Evolutionary conservation across 345 rosid genomes (phyloP).

Genomic region (Boechera stricta): DNA sequence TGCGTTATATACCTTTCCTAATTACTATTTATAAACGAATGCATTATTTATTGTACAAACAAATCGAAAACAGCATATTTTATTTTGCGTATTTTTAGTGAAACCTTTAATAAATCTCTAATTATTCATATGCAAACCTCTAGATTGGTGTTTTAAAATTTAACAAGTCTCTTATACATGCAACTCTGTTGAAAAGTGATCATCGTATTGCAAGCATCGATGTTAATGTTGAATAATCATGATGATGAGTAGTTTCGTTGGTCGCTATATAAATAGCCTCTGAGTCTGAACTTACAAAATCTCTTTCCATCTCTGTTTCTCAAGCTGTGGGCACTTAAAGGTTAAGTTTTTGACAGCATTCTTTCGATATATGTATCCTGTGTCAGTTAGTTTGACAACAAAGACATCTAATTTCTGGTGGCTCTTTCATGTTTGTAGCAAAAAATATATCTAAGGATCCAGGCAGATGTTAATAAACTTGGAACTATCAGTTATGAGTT

Average conservation of each 20-base stretch:
- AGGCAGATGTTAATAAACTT: slow-evolving; percentile 80
- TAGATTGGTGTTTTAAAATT: no score
- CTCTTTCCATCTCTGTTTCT: slow-evolving; percentile 3
- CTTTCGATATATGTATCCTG: not conserved
- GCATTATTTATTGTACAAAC: no score
- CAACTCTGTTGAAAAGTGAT: not conserved
- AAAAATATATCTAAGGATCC: slow-evolving; percentile 78
- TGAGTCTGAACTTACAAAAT: not conserved
- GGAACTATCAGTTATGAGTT: slow-evolving; percentile 82
- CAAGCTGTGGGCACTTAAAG: not conserved
- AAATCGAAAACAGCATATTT: no score
- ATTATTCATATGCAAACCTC: no score
- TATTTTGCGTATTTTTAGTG: no score
- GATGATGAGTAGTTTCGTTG: not conserved
- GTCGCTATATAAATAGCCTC: not conserved
- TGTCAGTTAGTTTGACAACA: not conserved
- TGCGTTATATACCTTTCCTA: no score
- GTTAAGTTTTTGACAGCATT: not conserved
- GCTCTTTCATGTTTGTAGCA: slow-evolving; percentile 52
- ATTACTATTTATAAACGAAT: no score
- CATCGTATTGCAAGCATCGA: not conserved
- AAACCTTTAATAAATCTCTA: no score
- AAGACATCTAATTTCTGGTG: not conserved
- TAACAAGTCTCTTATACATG: not conserved
- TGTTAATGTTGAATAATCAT: not conserved